These are phyloP conservation scores for Chytriomyces hyalinus DNA, from an alignment of 192 early-diverging fungal species.

Conservation along the genomic window DNA sequence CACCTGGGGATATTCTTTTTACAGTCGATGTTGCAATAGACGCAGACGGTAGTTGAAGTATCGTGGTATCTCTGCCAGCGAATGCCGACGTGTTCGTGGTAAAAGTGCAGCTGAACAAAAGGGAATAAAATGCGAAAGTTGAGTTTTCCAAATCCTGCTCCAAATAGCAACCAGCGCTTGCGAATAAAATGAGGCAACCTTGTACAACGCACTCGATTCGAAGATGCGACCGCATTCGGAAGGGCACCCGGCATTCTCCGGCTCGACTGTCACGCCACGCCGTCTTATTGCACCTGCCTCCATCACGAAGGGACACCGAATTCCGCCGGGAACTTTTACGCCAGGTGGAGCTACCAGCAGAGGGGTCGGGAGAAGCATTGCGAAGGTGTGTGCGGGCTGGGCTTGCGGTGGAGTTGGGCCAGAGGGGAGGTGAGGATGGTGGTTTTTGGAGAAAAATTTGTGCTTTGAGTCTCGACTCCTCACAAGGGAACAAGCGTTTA, in stretches of 20 bases:
- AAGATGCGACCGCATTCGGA: background rate
- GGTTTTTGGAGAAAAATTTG: no score
- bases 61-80: conserved; percentile 19
- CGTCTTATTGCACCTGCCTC: background rate
- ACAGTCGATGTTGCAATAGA: conserved; percentile 13
- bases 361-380: conserved; percentile 5
- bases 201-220: conserved; percentile 13
- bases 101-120: conserved; percentile 9
- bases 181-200: conserved; percentile 3
- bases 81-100: conserved; percentile 17
- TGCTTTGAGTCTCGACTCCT: no score
- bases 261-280: background rate
- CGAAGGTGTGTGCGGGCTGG: background rate
- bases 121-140: background rate
- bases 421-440: no score
- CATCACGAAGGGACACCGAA: conserved; percentile 1
- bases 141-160: background rate
- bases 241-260: background rate
- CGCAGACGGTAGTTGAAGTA: background rate
- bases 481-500: no score
- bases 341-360: conserved; percentile 1
- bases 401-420: background rate
- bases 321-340: conserved; percentile 5
- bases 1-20: conserved; percentile 18
- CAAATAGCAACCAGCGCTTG: background rate